These are phyloP conservation scores for Saprolegnia parasitica DNA, from an alignment of 352 stramenopile species.

Conservation along the genomic window DNA sequence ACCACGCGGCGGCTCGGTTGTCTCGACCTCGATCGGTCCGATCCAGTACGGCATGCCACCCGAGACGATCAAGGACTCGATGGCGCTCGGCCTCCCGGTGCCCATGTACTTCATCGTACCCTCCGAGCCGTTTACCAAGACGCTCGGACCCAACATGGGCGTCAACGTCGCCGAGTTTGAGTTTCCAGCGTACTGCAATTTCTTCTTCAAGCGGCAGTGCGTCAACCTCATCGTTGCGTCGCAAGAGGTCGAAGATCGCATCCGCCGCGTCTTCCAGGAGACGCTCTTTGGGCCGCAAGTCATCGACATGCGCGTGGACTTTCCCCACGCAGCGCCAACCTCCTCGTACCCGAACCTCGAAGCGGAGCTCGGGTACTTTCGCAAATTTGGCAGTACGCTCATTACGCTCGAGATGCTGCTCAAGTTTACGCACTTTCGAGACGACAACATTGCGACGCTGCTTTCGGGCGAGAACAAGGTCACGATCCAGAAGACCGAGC, in stretches of 20 bases:
- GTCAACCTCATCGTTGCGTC: constrained; percentile 84
- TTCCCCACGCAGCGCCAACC: constrained; percentile 50
- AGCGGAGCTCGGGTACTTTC: constrained; percentile 87
- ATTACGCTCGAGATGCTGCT: constrained; percentile 87
- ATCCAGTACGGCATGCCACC: constrained; percentile 92
- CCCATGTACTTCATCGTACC: constrained; percentile 94
- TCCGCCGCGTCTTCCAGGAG: constrained; percentile 86
- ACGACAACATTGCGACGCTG: constrained; percentile 50
- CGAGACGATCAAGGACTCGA: constrained; percentile 97
- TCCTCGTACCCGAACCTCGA: constrained; percentile 64
- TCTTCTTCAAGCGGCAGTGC: constrained; percentile 90
- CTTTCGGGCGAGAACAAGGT: constrained; percentile 59
- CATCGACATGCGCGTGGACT: constrained; percentile 75
- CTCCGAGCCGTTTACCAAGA: constrained; percentile 92
- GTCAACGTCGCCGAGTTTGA: constrained; percentile 97
- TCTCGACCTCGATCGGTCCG: constrained; percentile 69
- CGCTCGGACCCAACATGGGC: constrained; percentile 90
- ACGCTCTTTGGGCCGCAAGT: constrained; percentile 76
- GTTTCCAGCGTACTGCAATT: constrained; percentile 97
- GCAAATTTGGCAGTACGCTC: constrained; percentile 85
- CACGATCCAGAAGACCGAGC: constrained; percentile 55
- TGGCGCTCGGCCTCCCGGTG: constrained; percentile 89
- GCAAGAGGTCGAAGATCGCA: constrained; percentile 67
- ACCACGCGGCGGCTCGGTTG: constrained; percentile 66
- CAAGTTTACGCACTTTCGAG: constrained; percentile 84